Evolutionary conservation across 345 rosid species (phyloP), one percentile per base, ranked within the genome.

Genomic region (Ailanthus altissimus): DNA sequence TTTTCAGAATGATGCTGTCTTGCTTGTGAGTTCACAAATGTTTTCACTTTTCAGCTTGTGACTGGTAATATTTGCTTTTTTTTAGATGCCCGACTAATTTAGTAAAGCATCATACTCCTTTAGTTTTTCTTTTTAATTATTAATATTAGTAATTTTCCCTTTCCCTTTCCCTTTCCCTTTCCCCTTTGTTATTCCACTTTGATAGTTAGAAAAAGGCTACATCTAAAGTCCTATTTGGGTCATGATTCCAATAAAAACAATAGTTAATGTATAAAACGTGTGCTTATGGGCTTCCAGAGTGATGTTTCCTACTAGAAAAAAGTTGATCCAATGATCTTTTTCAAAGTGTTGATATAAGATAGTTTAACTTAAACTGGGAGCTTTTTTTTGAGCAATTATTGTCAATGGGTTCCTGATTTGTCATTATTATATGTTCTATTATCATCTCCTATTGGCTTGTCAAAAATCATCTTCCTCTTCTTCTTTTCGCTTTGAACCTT

Each of bases 371-470:
- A 61, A 46, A n/a, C n/a, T 32, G 45, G 59, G 70, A 49, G 43
- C 60, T 6, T 74, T 67, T 73, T 12, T 62, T 63, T 36, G 23
- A 6, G 70, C 43, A 75, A 82, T 78, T 71, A 75, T 78, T 65
- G 69, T 40, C 45, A 51, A n/a, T 50, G 25, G 53, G 58, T 59
- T 50, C 28, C 74, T 69, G 36, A 54, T 8, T 70, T 69, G 62
- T 74, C 72, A 47, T 64, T 57, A 70, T 74, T 36, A 8, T n/a
- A 32, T 38, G 20, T 42, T 57, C 67, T 26, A 56, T 59, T 5
- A 16, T 63, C 43, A 69, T 47, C 43, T 68, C 42, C 11, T 1
- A 9, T 65, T 58, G 70, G 65, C 51, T 64, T 18, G 12, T 21
- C 9, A 14, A 46, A 76, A 23, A 71, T 58, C 32, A 58, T 43